These are phyloP conservation scores for Penicillium hesseltinei DNA, from an alignment of 2,329 filamentous ascomycete genomes.

Conservation along the genomic window DNA sequence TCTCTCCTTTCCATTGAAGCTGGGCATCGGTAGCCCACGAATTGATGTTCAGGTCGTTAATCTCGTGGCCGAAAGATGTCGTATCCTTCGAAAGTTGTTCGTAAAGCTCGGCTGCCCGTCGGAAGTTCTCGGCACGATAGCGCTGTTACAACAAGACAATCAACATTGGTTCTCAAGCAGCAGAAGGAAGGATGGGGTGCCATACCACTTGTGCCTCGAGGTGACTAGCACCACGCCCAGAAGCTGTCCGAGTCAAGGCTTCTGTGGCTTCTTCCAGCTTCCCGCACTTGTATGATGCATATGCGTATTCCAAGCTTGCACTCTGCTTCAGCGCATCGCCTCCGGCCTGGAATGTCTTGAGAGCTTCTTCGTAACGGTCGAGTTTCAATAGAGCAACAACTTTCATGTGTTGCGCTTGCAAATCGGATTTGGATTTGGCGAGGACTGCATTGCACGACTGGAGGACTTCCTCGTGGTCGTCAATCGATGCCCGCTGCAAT, in stretches of 20 bases:
- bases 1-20: conserved; percentile 57
- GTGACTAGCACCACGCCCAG: conserved; percentile 55
- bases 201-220: conserved; percentile 62
- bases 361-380: conserved; percentile 61
- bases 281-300: conserved; percentile 62
- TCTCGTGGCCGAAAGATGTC: conserved; percentile 47
- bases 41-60: conserved; percentile 62
- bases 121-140: conserved; percentile 62
- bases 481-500: conserved; percentile 57
- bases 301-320: conserved; percentile 60
- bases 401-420: conserved; percentile 58
- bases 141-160: conserved; percentile 22
- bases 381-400: conserved; percentile 61
- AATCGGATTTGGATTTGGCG: conserved; percentile 57
- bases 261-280: conserved; percentile 55
- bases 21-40: conserved; percentile 61
- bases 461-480: conserved; percentile 62
- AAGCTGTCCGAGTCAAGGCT: conserved; percentile 44
- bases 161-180: conserved; percentile 2
- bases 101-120: conserved; percentile 55
- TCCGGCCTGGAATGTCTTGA: conserved; percentile 55
- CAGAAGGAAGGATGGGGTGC: conserved; percentile 6
- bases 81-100: conserved; percentile 46
- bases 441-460: conserved; percentile 57
- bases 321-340: conserved; percentile 54